Percentiles rank a stretch among this genome's conserved stretches.
These are phyloP conservation scores for Symbiodinium pilosum DNA, from an alignment of 73 alveolate genomes.

Conservation along the genomic window DNA sequence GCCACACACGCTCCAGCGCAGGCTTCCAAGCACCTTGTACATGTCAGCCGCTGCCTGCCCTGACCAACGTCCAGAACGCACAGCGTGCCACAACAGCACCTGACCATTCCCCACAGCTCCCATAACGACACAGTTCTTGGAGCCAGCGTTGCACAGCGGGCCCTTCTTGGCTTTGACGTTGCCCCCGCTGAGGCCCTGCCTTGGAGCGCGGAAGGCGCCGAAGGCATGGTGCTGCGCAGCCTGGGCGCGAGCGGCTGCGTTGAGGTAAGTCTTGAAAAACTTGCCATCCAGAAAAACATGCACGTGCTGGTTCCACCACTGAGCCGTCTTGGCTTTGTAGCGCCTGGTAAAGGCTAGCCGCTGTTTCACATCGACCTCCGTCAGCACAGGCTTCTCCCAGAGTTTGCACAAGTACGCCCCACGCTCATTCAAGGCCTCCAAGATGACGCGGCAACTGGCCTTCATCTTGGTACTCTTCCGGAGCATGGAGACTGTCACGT, in stretches of 20 bases:
- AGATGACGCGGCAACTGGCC: background rate
- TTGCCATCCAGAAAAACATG: conserved; percentile 17
- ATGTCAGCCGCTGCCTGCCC: background rate
- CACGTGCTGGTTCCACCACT: conserved; percentile 6
- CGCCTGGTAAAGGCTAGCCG: conserved; percentile 22
- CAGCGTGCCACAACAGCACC: conserved; percentile 19
- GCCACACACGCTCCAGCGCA: background rate
- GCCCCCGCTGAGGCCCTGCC: conserved; percentile 18
- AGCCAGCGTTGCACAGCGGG: background rate
- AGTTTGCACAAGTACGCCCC: conserved; percentile 23
- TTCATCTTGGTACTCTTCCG: conserved; percentile 1
- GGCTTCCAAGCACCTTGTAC: too few species aligned
- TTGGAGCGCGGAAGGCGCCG: conserved; percentile 23
- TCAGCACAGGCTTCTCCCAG: conserved; percentile 26
- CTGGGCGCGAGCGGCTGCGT: background rate
- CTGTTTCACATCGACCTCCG: background rate
- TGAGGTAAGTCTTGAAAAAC: conserved; percentile 15
- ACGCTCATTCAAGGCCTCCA: background rate
- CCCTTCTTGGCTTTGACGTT: conserved; percentile 24
- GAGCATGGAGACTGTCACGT: conserved; percentile 29
- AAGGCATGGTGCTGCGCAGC: conserved; percentile 17
- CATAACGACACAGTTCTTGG: background rate
- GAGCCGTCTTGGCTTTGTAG: background rate
- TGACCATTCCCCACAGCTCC: conserved; percentile 24
- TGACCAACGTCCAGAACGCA: background rate